Evolutionary conservation across 23 red algal species (phyloP).

Genomic region (Gracilaria caudata): DNA sequence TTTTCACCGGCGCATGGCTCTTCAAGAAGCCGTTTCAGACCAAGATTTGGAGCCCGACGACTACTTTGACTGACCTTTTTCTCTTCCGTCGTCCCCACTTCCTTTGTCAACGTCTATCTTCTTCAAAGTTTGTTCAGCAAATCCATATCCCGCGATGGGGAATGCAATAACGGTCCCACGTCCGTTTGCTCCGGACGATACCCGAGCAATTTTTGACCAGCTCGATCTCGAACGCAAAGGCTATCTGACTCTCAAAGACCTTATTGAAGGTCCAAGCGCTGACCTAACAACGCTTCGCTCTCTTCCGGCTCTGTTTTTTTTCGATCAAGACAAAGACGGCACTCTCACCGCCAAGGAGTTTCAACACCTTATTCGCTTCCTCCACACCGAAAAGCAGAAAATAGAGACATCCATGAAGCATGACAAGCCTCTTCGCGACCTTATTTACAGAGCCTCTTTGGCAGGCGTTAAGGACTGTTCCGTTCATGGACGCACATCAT

Average conservation of each 20-base stretch:
- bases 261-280: conserved; percentile 37
- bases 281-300: conserved; percentile 79
- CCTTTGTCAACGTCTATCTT: neutral
- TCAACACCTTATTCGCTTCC: conserved; percentile 66
- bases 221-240: conserved; percentile 68
- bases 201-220: conserved; percentile 55
- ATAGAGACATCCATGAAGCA: conserved; percentile 49
- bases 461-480: conserved; percentile 81
- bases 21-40: conserved; percentile 51
- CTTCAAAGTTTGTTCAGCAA: neutral
- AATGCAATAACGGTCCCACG: conserved; percentile 4
- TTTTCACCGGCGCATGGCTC: conserved; percentile 60
- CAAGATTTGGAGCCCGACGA: conserved; percentile 69
- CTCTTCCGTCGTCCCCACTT: neutral
- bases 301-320: conserved; percentile 80
- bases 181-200: conserved; percentile 1
- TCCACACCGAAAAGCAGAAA: conserved; percentile 73
- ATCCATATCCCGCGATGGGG: conserved; percentile 24
- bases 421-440: conserved; percentile 73
- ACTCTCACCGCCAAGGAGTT: conserved; percentile 66
- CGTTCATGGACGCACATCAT: conserved; percentile 63
- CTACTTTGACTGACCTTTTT: conserved; percentile 5
- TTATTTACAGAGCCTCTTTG: conserved; percentile 55
- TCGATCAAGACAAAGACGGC: conserved; percentile 80
- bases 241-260: conserved; percentile 80